Evolutionary conservation across 345 rosid genomes (phyloP), one percentile per base, ranked within the genome.

Genomic region (Camelina hispida): DNA sequence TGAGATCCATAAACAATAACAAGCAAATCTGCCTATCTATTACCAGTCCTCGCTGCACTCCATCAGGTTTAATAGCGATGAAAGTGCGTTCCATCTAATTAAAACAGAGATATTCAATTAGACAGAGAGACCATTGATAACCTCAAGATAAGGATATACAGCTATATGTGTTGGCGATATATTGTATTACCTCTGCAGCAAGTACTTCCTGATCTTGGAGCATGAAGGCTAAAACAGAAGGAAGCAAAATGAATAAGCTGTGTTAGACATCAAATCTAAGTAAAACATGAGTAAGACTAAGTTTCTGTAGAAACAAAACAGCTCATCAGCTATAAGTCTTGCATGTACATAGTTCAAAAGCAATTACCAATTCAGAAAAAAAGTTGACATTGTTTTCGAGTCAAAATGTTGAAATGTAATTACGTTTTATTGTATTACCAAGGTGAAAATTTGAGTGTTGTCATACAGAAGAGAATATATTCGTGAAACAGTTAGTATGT

Each of bases 11-110:
- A 18, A 13, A 60, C 20, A 48, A 71, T 28, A 35, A 40, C 25
- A 50, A 38, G 54, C 8, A 59, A 68, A 28, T 28, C 30, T 5
- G 30, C 30, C 30, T 28, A 28, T 28, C 30, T 28, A 28, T 28
- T 28, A 57, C 97, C 91, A 91, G 88, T 17, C 97, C 96, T 83
- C 98, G 85, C 80, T 93, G 98, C 60, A 93, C 93, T 43, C 98
- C 98, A 72, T 91, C 98, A n/a, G 98, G 98, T 82, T 93, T 93
- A 83, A 89, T 93, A 62, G 98, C 98, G 62, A 93, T 93, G 88
- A 91, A 93, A 77, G 98, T 88, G 73, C 93, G 94, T 73, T 93
- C 97, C 83, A 86, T 54, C 98, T 93, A 85, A 53, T 70, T 47
- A 8, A 18, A 14, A 54, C 59, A 68, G 12, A 44, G 13, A 13